These are phyloP conservation scores for Aspergillus nomiae DNA, from an alignment of 2,329 filamentous ascomycete genomes.

Conservation along the genomic window DNA sequence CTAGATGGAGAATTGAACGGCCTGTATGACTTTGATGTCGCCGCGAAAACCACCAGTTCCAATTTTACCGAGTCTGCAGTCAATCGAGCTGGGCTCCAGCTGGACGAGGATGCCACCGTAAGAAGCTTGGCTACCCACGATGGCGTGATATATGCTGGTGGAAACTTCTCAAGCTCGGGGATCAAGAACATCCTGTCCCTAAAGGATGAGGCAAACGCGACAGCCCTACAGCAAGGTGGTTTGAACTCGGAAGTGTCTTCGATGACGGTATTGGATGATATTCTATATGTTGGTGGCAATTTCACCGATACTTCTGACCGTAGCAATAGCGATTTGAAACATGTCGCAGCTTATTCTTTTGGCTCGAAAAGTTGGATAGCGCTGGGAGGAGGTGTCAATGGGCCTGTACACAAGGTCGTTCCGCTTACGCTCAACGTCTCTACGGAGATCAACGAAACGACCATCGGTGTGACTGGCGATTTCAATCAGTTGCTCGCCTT, in stretches of 20 bases:
- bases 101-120: slow-evolving; percentile 69
- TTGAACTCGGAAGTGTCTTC: slow-evolving; percentile 77
- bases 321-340: slow-evolving; percentile 65
- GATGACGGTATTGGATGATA: slow-evolving; percentile 66
- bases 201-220: slow-evolving; percentile 58
- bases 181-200: slow-evolving; percentile 79
- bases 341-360: slow-evolving; percentile 76
- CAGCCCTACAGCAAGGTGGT: slow-evolving; percentile 67
- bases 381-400: slow-evolving; percentile 84
- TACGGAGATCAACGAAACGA: slow-evolving; percentile 65
- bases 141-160: slow-evolving; percentile 73
- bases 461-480: slow-evolving; percentile 76
- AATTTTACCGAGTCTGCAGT: slow-evolving; percentile 73
- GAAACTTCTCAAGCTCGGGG: slow-evolving; percentile 73
- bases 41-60: slow-evolving; percentile 54
- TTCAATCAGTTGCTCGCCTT: slow-evolving; percentile 75
- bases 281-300: slow-evolving; percentile 78
- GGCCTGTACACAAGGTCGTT: slow-evolving; percentile 72
- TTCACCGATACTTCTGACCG: slow-evolving; percentile 74
- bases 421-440: slow-evolving; percentile 79
- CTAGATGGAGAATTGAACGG: slow-evolving; percentile 78
- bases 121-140: slow-evolving; percentile 66
- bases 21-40: slow-evolving; percentile 84
- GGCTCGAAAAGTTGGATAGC: slow-evolving; percentile 70
- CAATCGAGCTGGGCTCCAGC: slow-evolving; percentile 71